phyloP scores from a whole-genome alignment of 1,139 yeast genomes.

The Magnusiomyces magnusii region DNA sequence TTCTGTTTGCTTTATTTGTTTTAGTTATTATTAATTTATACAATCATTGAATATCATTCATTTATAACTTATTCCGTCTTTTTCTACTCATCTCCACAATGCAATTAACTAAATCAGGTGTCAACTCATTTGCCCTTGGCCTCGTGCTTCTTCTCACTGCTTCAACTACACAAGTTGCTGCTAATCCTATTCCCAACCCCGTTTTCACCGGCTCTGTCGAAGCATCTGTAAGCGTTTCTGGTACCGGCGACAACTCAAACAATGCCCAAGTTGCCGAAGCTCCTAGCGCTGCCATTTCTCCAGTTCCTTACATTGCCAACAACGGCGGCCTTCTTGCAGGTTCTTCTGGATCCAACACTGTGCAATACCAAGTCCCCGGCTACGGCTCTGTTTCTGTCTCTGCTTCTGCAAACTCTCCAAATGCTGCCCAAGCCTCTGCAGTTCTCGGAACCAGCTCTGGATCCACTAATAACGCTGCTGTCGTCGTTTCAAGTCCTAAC shows the following conservation, averaged over 20 bases:
- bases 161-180: neutral
- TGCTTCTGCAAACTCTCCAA: neutral
- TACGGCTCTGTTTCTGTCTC: neutral
- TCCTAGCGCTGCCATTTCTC: neutral
- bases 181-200: neutral
- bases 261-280: neutral
- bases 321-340: neutral
- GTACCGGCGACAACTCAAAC: too few relatives aligned
- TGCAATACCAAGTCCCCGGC: neutral
- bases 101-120: too few relatives aligned
- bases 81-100: neutral
- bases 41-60: too few relatives aligned
- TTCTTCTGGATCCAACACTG: neutral
- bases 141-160: neutral
- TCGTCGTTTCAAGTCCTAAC: neutral
- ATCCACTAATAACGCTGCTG: neutral
- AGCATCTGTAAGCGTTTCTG: neutral
- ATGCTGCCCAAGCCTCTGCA: neutral
- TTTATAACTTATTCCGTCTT: too few relatives aligned
- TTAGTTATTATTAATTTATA: too few relatives aligned
- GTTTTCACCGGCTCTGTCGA: neutral
- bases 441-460: neutral
- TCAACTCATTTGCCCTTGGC: neutral
- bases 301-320: neutral
- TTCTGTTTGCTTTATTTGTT: too few relatives aligned